Evolutionary conservation across 352 stramenopile species (phyloP).

Genomic region (Phytophthora europaea): DNA sequence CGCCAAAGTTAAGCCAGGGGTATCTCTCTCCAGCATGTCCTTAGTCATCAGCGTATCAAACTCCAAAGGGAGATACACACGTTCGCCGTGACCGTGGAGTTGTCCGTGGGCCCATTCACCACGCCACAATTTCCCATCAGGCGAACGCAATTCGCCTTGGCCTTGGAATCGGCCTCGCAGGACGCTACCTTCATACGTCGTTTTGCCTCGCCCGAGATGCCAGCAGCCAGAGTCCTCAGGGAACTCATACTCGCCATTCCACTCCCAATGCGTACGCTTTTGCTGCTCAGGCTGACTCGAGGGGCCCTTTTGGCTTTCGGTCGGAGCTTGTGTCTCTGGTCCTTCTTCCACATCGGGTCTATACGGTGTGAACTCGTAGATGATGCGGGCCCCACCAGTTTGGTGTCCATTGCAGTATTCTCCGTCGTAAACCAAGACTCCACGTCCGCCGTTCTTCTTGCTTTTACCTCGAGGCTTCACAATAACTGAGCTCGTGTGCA

Average conservation of each 20-base stretch:
- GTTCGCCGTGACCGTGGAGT: slow-evolving; percentile 57
- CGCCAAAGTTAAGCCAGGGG: slow-evolving; percentile 6
- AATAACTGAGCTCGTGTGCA: slow-evolving; percentile 38
- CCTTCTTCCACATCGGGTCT: slow-evolving; percentile 1
- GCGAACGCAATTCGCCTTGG: slow-evolving; percentile 55
- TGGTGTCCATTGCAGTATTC: slow-evolving; percentile 56
- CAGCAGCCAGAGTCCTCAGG: slow-evolving; percentile 63
- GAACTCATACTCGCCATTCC: slow-evolving; percentile 76
- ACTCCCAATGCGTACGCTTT: slow-evolving; percentile 33
- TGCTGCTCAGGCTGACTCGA: slow-evolving; percentile 1
- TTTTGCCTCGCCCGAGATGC: slow-evolving; percentile 64
- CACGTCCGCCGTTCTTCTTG: slow-evolving; percentile 8
- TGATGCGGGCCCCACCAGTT: slow-evolving; percentile 54
- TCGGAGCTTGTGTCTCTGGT: slow-evolving; percentile 1
- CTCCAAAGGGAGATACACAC: slow-evolving; percentile 62
- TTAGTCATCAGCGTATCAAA: slow-evolving; percentile 49
- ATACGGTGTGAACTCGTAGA: slow-evolving; percentile 47
- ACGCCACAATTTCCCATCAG: slow-evolving; percentile 65
- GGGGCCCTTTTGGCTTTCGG: slow-evolving; percentile 5
- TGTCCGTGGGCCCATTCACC: slow-evolving; percentile 62
- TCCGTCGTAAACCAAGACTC: slow-evolving; percentile 56
- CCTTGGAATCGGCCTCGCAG: slow-evolving; percentile 76
- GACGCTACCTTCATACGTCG: slow-evolving; percentile 65
- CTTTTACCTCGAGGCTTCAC: slow-evolving; percentile 16
- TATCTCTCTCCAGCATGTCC: slow-evolving; percentile 38